Conservation (phyloP, 2,329 filamentous ascomycete genomes). For the Alternaria sp. region DNA sequence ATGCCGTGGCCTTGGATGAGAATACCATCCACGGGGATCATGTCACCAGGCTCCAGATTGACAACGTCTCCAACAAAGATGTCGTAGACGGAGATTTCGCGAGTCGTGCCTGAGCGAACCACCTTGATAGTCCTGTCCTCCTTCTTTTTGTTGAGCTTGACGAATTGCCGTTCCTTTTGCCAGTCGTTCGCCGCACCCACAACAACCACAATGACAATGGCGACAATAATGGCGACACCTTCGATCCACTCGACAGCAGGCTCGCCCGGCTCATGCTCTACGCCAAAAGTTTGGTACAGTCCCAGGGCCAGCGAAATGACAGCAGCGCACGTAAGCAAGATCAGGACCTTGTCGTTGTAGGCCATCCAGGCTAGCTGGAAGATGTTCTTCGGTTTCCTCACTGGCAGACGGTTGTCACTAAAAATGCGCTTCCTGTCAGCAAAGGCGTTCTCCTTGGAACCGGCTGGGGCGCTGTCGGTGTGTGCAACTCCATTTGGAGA, state of each 20-base stretch:
- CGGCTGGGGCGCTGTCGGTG: slow-evolving; percentile 34
- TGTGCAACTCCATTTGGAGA: slow-evolving; percentile 20
- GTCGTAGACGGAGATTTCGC: slow-evolving; percentile 71
- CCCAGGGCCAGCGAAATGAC: slow-evolving; percentile 78
- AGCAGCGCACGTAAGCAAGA: slow-evolving; percentile 64
- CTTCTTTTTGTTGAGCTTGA: slow-evolving; percentile 82
- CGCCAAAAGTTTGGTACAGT: slow-evolving; percentile 74
- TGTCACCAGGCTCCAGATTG: slow-evolving; percentile 74
- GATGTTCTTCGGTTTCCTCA: slow-evolving; percentile 74
- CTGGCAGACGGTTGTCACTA: slow-evolving; percentile 74
- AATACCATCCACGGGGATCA: slow-evolving; percentile 75
- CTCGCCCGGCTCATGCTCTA: slow-evolving; percentile 60
- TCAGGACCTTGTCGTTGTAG: slow-evolving; percentile 81
- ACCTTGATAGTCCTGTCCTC: slow-evolving; percentile 79
- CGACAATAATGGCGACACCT: slow-evolving; percentile 80
- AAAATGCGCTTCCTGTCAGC: slow-evolving; percentile 77
- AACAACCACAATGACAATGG: slow-evolving; percentile 77
- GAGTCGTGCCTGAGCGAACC: slow-evolving; percentile 75
- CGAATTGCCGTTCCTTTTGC: slow-evolving; percentile 83
- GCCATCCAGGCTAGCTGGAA: slow-evolving; percentile 80
- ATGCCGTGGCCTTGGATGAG: slow-evolving; percentile 72
- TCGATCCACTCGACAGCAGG: slow-evolving; percentile 81
- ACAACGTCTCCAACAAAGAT: slow-evolving; percentile 75
- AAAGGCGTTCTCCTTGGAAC: slow-evolving; percentile 40
- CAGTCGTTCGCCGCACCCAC: slow-evolving; percentile 83